Evolutionary conservation across 2,329 filamentous ascomycete species (phyloP).

Genomic region (Fusarium stilboides): DNA sequence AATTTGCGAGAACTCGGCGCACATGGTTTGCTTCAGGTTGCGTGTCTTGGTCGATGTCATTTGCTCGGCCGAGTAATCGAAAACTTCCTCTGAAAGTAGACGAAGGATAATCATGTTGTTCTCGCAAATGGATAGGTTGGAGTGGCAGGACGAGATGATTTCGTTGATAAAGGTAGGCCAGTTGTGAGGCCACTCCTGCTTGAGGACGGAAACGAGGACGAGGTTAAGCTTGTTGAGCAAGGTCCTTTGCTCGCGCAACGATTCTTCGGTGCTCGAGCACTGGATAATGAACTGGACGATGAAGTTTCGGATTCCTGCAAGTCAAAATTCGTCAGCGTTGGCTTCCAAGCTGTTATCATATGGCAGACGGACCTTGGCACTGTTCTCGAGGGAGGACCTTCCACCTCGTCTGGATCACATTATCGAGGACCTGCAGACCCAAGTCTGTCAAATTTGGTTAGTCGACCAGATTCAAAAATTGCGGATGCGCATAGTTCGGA

Average conservation of each 20-base stretch:
- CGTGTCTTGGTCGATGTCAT: constrained; percentile 99
- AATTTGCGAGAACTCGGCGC: constrained; percentile 97
- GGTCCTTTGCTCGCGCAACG: constrained; percentile 85
- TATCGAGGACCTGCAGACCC: constrained; percentile 95
- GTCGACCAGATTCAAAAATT: constrained; percentile 29
- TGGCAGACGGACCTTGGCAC: constrained; percentile 78
- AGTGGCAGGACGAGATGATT: constrained; percentile 96
- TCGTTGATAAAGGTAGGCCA: constrained; percentile 99
- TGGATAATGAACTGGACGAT: constrained; percentile 99
- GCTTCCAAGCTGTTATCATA: constrained; percentile 1
- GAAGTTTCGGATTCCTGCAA: constrained; percentile 94
- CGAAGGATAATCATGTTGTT: constrained; percentile 99
- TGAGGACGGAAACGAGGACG: constrained; percentile 95
- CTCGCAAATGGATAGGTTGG: constrained; percentile 96
- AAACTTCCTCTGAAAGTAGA: constrained; percentile 96
- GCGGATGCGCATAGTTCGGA: constrained; percentile 3
- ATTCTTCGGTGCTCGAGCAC: constrained; percentile 90
- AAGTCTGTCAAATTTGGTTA: constrained; percentile 73
- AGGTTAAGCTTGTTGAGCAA: constrained; percentile 98
- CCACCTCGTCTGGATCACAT: constrained; percentile 99
- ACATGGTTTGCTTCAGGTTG: constrained; percentile 98
- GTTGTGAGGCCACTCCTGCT: constrained; percentile 99
- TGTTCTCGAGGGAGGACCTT: constrained; percentile 97
- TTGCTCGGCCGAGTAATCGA: constrained; percentile 98
- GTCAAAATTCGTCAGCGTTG: constrained; percentile 31